These are phyloP conservation scores for Mycena albidolilacea DNA, from an alignment of 768 basidiomycete species.

Conservation along the genomic window DNA sequence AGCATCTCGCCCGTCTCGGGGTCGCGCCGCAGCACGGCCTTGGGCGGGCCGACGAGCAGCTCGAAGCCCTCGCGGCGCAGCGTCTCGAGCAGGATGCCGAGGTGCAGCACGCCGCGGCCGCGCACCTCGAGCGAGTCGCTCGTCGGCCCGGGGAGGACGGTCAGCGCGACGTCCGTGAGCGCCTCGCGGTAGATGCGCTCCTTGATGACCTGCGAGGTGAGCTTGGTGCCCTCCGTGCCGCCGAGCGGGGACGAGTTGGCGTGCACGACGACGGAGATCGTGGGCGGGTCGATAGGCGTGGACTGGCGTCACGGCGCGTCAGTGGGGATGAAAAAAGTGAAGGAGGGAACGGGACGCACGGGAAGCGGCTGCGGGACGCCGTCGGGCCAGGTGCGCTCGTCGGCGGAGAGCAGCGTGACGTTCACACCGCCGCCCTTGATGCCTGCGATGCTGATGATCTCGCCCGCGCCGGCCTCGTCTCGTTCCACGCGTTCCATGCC, in stretches of 20 bases:
- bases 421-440: conserved; percentile 65
- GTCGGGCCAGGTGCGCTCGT: conserved; percentile 56
- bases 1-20: conserved; percentile 55
- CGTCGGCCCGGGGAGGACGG: conserved; percentile 64
- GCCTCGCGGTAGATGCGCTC: conserved; percentile 66
- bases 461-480: conserved; percentile 56
- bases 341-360: conserved; percentile 43
- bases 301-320: conserved; percentile 45
- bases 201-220: conserved; percentile 64
- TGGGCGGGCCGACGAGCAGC: conserved; percentile 62
- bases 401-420: conserved; percentile 59
- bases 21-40: conserved; percentile 63
- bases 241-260: conserved; percentile 65
- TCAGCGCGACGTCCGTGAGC: conserved; percentile 65
- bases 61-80: conserved; percentile 67
- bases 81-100: conserved; percentile 66
- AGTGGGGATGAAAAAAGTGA: not conserved
- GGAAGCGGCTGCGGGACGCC: conserved; percentile 58
- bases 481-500: no score
- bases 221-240: conserved; percentile 62
- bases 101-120: conserved; percentile 64
- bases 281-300: conserved; percentile 67
- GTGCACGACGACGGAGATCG: conserved; percentile 63
- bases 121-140: conserved; percentile 66
- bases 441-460: conserved; percentile 65